These are phyloP conservation scores for Silene vulgaris DNA, from an alignment of 179 eudicot species.

Conservation along the genomic window DNA sequence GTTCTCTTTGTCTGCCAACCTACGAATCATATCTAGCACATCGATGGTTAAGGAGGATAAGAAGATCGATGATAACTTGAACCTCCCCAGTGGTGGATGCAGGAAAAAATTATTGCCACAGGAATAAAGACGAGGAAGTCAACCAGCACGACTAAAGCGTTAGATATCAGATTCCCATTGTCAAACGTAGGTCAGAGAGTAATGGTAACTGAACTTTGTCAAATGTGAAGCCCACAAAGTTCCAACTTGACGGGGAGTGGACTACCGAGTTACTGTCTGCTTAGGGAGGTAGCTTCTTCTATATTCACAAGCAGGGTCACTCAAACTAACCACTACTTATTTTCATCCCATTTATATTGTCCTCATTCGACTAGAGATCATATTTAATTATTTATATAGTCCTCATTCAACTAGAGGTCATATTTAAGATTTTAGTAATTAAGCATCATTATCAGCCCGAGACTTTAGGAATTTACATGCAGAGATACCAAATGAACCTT, in stretches of 20 bases:
- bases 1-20: conserved; percentile 72
- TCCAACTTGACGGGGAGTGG: too few relatives aligned
- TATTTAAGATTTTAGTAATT: too few relatives aligned
- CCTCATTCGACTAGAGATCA: too few relatives aligned
- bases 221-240: not conserved
- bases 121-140: not conserved
- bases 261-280: too few relatives aligned
- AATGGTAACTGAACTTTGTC: not conserved
- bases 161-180: not conserved
- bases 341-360: too few relatives aligned
- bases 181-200: not conserved
- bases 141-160: not conserved
- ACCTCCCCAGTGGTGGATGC: conserved; percentile 8
- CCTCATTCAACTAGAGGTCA: too few relatives aligned
- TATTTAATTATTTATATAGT: too few relatives aligned
- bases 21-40: conserved; percentile 81
- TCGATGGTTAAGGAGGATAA: conserved; percentile 34
- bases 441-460: too few relatives aligned
- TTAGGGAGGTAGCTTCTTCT: not conserved
- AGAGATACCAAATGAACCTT: too few relatives aligned
- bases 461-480: too few relatives aligned
- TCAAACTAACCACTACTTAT: not conserved
- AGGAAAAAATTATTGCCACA: not conserved
- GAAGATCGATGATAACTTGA: not conserved
- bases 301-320: not conserved